phyloP scores from a whole-genome alignment of 169 alveolate genomes.

The Cryptosporidium ryanae region DNA sequence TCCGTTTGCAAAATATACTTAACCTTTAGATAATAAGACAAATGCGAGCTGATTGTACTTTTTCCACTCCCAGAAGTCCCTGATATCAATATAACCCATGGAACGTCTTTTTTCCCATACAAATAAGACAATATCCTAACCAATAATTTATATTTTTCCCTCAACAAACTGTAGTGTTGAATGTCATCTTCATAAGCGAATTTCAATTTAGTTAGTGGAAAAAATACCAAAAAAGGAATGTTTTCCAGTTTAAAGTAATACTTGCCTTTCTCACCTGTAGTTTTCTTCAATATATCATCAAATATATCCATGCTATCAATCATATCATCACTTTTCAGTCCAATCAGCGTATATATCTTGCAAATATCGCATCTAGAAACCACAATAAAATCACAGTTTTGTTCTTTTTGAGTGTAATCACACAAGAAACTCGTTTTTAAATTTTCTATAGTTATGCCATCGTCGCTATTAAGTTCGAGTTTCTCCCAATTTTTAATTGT shows the following conservation, averaged over 20 bases:
- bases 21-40: constrained; percentile 83
- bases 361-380: constrained; percentile 34
- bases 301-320: constrained; percentile 8
- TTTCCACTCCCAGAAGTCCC: constrained; percentile 90
- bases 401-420: neutral
- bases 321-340: constrained; percentile 19
- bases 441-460: neutral
- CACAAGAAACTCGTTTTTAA: neutral
- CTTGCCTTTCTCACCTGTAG: neutral
- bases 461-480: neutral
- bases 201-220: constrained; percentile 3
- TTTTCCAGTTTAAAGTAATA: neutral
- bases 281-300: neutral
- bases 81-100: constrained; percentile 82
- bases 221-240: constrained; percentile 18
- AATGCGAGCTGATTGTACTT: constrained; percentile 82
- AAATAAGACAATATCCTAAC: constrained; percentile 16
- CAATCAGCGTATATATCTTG: constrained; percentile 23
- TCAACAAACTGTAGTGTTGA: neutral
- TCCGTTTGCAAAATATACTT: constrained; percentile 85
- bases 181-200: neutral
- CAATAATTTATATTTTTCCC: neutral
- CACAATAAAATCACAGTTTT: neutral
- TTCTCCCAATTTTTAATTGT: too few species aligned
- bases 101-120: constrained; percentile 70